Conservation (phyloP, 164 flowering plant genomes). For the Amborella trichopoda region DNA sequence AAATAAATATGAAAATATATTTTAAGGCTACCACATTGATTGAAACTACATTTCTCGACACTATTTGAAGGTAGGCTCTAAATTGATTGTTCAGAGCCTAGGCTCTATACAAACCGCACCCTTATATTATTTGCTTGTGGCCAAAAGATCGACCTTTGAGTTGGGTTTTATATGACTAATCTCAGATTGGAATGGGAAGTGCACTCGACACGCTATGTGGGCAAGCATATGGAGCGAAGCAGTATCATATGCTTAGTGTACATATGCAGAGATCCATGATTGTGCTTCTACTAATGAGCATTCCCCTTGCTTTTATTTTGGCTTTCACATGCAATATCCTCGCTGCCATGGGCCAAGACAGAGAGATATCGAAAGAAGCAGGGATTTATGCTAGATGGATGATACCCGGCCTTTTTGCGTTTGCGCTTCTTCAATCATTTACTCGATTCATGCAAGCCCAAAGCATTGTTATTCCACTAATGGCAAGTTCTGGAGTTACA, state of each 20-base stretch:
- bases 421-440: constrained; percentile 13
- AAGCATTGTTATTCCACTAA: constrained; percentile 18
- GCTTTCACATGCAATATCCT: constrained; percentile 13
- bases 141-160: too few relatives aligned
- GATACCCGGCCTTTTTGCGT: constrained; percentile 17
- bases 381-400: constrained; percentile 13
- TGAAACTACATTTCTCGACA: too few relatives aligned
- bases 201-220: constrained; percentile 25
- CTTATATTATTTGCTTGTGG: too few relatives aligned
- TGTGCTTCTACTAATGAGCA: constrained; percentile 10
- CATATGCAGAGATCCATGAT: constrained; percentile 23
- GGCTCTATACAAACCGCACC: too few relatives aligned
- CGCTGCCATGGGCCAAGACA: constrained; percentile 13
- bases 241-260: constrained; percentile 22
- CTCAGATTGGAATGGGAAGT: constrained; percentile 22
- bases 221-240: constrained; percentile 23
- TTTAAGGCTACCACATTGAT: too few relatives aligned
- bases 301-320: constrained; percentile 16
- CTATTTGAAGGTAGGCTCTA: too few relatives aligned
- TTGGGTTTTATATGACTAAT: too few relatives aligned
- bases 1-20: too few relatives aligned
- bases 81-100: too few relatives aligned
- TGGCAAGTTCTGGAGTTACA: constrained; percentile 17
- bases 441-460: constrained; percentile 17
- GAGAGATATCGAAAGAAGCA: constrained; percentile 13